Evolutionary conservation across 2,329 filamentous ascomycete species (phyloP).

Genomic region (Colletotrichum agaves): DNA sequence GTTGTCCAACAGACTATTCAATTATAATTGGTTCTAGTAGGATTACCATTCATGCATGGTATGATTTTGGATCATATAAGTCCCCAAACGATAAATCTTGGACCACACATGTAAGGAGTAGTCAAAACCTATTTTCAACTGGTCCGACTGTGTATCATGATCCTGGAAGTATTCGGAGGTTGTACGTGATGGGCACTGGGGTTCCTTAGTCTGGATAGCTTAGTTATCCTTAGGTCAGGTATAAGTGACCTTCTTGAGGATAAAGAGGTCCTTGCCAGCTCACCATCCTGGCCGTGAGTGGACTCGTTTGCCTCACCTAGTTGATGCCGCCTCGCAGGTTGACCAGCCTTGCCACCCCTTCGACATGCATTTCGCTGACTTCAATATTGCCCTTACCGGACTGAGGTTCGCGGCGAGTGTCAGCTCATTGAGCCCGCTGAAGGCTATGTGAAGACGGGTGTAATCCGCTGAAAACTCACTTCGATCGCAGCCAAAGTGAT

Average conservation of each 20-base stretch:
- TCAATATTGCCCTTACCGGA: constrained; percentile 63
- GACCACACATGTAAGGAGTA: neutral
- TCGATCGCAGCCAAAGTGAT: constrained; percentile 68
- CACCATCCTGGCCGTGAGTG: constrained; percentile 66
- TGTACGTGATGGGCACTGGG: neutral
- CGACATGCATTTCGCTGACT: constrained; percentile 58
- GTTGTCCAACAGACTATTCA: constrained; percentile 6
- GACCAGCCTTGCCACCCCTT: constrained; percentile 61
- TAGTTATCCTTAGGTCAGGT: too few relatives aligned
- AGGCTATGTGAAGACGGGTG: neutral
- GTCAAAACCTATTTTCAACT: neutral
- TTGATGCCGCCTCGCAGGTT: constrained; percentile 62
- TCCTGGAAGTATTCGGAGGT: neutral
- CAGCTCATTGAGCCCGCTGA: neutral
- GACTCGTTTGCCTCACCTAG: constrained; percentile 57
- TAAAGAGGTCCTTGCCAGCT: constrained; percentile 65
- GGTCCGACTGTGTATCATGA: neutral
- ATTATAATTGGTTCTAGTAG: neutral
- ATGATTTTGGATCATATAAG: constrained; percentile 10
- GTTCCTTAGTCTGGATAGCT: too few relatives aligned
- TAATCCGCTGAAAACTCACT: constrained; percentile 48
- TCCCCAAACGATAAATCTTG: neutral
- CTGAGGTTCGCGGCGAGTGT: constrained; percentile 43
- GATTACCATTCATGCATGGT: neutral
- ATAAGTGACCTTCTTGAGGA: too few relatives aligned